A percentile compares a stretch with the other conserved stretches of the same genome.
phyloP scores from a whole-genome alignment of 805 yeast species.

The Scheffersomyces lignosus region DNA sequence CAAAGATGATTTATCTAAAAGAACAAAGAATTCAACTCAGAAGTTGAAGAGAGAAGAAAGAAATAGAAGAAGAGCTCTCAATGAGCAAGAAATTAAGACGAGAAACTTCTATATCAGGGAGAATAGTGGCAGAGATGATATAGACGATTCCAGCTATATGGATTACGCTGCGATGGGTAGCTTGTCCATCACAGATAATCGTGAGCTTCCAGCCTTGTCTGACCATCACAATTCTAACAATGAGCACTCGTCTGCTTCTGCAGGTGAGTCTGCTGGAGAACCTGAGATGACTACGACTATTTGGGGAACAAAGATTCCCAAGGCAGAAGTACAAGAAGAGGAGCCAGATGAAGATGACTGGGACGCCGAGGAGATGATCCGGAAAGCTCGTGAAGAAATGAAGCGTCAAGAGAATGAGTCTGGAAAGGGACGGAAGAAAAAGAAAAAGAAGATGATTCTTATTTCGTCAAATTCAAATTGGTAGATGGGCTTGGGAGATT shows the following conservation, averaged over 20 bases:
- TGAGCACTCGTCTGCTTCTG: constrained; percentile 10
- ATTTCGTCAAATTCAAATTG: constrained; percentile 19
- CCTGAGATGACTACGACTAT: constrained; percentile 52
- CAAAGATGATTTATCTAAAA: constrained; percentile 53
- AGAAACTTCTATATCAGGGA: constrained; percentile 61
- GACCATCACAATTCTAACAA: constrained; percentile 8
- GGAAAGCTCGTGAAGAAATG: constrained; percentile 52
- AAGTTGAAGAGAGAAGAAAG: constrained; percentile 63
- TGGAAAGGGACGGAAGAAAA: constrained; percentile 31
- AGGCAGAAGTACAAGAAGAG: constrained; percentile 35
- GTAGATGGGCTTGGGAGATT: background rate
- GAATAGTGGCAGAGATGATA: constrained; percentile 37
- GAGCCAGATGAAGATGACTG: constrained; percentile 40
- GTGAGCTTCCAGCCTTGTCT: constrained; percentile 31
- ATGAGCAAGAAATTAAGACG: constrained; percentile 56
- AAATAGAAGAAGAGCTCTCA: constrained; percentile 54
- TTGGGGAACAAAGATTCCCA: constrained; percentile 72
- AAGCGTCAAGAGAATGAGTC: constrained; percentile 20
- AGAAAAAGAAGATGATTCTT: constrained; percentile 47
- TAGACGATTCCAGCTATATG: constrained; percentile 12
- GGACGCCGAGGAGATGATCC: constrained; percentile 53
- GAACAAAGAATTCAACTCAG: constrained; percentile 50
- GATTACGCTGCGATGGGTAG: constrained; percentile 28
- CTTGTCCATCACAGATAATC: constrained; percentile 37
- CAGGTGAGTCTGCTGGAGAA: constrained; percentile 4